phyloP scores from a whole-genome alignment of 2,329 filamentous ascomycete species.

The Aspergillus tanneri region DNA sequence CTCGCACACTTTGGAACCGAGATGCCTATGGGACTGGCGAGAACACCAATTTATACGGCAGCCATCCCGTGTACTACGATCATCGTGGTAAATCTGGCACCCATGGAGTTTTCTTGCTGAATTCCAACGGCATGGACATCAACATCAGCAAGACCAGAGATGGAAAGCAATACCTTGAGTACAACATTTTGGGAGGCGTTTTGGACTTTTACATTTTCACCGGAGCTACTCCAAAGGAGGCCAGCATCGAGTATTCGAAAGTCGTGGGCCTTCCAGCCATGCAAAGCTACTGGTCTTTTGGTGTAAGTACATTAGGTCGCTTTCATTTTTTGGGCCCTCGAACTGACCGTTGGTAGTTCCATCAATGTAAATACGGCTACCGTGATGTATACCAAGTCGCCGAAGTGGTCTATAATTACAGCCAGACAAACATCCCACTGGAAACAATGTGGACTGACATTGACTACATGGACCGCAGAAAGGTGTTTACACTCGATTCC shows the following conservation, averaged over 20 bases:
- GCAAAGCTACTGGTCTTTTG: constrained; percentile 65
- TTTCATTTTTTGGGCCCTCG: background rate
- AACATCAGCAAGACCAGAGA: constrained; percentile 64
- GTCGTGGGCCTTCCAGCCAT: constrained; percentile 59
- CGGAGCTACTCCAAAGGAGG: constrained; percentile 58
- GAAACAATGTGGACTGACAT: constrained; percentile 50
- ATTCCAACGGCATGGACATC: constrained; percentile 75
- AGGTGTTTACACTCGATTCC: constrained; percentile 42
- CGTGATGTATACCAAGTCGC: constrained; percentile 49
- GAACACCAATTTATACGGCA: constrained; percentile 68
- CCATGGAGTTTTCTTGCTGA: constrained; percentile 68
- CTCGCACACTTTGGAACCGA: constrained; percentile 67
- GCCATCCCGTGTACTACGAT: constrained; percentile 74
- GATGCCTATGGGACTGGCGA: constrained; percentile 64
- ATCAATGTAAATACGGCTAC: constrained; percentile 66
- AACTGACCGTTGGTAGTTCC: constrained; percentile 35
- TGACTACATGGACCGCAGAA: constrained; percentile 42
- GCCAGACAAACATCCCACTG: constrained; percentile 41
- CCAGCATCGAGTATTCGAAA: constrained; percentile 60
- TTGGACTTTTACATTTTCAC: constrained; percentile 69
- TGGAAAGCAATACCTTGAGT: constrained; percentile 70
- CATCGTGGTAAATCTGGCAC: constrained; percentile 58
- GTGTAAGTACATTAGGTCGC: constrained; percentile 39
- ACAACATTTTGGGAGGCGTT: constrained; percentile 74
- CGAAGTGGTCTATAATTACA: constrained; percentile 46